These are phyloP conservation scores for Mycena polygramma DNA, from an alignment of 768 basidiomycete genomes.

Conservation along the genomic window DNA sequence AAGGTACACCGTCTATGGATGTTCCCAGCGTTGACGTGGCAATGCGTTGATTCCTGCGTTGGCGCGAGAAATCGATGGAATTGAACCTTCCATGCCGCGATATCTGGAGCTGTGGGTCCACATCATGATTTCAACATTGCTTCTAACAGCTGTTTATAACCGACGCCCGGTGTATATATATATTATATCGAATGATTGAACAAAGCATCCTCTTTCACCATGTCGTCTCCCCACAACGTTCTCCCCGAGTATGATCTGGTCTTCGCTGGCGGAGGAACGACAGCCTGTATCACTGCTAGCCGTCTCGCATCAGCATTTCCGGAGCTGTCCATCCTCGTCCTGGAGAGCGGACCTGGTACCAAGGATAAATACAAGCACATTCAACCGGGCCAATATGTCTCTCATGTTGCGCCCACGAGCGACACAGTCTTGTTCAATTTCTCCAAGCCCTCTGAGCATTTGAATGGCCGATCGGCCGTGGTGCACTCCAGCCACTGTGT, in stretches of 20 bases:
- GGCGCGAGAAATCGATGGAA: too few species aligned
- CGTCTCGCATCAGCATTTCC: constrained; percentile 34
- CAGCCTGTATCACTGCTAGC: constrained; percentile 53
- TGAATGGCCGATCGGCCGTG: too few species aligned
- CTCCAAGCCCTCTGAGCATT: neutral
- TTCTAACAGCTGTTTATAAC: too few species aligned
- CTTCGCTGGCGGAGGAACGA: constrained; percentile 50
- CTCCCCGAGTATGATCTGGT: constrained; percentile 11
- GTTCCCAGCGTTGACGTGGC: too few species aligned
- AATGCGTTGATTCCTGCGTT: too few species aligned
- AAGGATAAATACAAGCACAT: constrained; percentile 49
- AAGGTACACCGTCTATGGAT: too few species aligned
- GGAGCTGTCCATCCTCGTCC: constrained; percentile 37
- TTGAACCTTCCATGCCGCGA: too few species aligned
- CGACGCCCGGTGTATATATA: too few species aligned
- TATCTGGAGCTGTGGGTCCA: too few species aligned
- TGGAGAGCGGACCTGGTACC: constrained; percentile 33
- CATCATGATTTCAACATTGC: too few species aligned
- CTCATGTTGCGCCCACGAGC: constrained; percentile 45
- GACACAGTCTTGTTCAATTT: neutral
- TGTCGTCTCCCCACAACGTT: constrained; percentile 15
- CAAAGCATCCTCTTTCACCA: neutral
- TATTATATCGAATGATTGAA: too few species aligned
- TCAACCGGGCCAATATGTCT: constrained; percentile 52
- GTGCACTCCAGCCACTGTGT: neutral